A percentile compares a stretch with the other conserved stretches of the same genome.
Evolutionary conservation across 1,284 basidiomycete species (phyloP).

Genomic region (Singerocomus inundabilis): DNA sequence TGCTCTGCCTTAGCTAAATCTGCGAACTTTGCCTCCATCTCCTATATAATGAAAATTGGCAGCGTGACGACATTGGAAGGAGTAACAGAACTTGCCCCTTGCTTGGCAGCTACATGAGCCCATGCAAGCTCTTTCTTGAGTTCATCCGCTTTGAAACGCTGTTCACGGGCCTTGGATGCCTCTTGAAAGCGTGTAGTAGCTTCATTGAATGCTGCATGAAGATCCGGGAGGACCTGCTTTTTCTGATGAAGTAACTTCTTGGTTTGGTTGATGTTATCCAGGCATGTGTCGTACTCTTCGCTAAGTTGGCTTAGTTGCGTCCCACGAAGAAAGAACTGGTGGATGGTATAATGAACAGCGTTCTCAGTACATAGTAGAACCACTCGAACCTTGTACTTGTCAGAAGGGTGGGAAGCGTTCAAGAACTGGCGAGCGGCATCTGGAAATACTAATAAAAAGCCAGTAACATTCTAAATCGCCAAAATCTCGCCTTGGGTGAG

Average conservation of each 20-base stretch:
- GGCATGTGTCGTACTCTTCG: slow-evolving; percentile 80
- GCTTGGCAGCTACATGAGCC: slow-evolving; percentile 80
- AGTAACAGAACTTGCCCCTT: slow-evolving; percentile 44
- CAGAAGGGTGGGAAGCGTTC: slow-evolving; percentile 75
- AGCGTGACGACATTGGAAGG: not conserved
- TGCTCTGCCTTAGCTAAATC: slow-evolving; percentile 49
- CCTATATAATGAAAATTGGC: slow-evolving; percentile 30
- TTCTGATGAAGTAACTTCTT: slow-evolving; percentile 64
- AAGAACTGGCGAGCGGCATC: slow-evolving; percentile 73
- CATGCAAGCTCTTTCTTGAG: slow-evolving; percentile 86
- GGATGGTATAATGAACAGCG: not conserved
- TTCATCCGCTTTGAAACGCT: slow-evolving; percentile 64
- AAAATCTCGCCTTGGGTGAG: slow-evolving; percentile 74
- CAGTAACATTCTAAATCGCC: not conserved
- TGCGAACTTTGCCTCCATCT: slow-evolving; percentile 51
- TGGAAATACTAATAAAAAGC: slow-evolving; percentile 18
- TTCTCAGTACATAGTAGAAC: not conserved
- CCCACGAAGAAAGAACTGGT: slow-evolving; percentile 90
- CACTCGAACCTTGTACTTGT: slow-evolving; percentile 81
- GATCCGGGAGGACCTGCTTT: slow-evolving; percentile 72
- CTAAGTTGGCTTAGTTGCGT: slow-evolving; percentile 89
- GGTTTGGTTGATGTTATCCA: slow-evolving; percentile 70
- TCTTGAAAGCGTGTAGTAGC: slow-evolving; percentile 66
- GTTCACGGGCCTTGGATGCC: slow-evolving; percentile 70
- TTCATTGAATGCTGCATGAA: slow-evolving; percentile 59